These are phyloP conservation scores for Yarrowia keelungensis DNA, from an alignment of 805 yeast species.

Conservation along the genomic window DNA sequence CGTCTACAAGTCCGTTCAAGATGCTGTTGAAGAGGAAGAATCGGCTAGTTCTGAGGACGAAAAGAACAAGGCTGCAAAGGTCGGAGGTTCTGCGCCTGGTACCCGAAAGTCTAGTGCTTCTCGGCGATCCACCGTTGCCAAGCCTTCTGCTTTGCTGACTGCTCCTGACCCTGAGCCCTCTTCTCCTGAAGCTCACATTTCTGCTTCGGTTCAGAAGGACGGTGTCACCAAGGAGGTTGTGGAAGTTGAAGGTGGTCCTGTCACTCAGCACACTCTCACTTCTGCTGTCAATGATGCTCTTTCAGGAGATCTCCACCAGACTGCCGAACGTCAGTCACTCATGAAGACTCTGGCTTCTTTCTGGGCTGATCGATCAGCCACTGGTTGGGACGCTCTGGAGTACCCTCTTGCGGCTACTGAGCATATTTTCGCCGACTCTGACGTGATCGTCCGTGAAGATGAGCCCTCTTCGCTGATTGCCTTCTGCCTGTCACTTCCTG, in stretches of 20 bases:
- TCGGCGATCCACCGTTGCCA: background rate
- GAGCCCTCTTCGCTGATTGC: slow-evolving; percentile 96
- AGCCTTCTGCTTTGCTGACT: slow-evolving; percentile 9
- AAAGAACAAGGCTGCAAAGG: background rate
- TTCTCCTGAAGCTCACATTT: slow-evolving; percentile 32
- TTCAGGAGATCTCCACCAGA: slow-evolving; percentile 25
- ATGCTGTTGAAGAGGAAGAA: slow-evolving; percentile 72
- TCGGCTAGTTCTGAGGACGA: slow-evolving; percentile 33
- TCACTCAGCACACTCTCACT: slow-evolving; percentile 20
- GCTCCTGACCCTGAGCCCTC: slow-evolving; percentile 36
- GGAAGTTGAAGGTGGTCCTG: slow-evolving; percentile 15
- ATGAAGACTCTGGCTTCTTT: slow-evolving; percentile 85
- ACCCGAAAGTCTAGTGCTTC: background rate
- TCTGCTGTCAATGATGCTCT: slow-evolving; percentile 31
- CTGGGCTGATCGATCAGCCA: slow-evolving; percentile 97
- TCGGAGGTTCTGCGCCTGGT: background rate
- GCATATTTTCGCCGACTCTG: slow-evolving; percentile 92
- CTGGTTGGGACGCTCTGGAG: slow-evolving; percentile 89
- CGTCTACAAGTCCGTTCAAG: slow-evolving; percentile 84
- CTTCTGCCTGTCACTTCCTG: slow-evolving; percentile 85
- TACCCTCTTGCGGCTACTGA: slow-evolving; percentile 83
- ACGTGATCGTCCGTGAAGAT: slow-evolving; percentile 91
- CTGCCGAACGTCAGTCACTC: slow-evolving; percentile 73
- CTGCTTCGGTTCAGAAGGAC: slow-evolving; percentile 18
- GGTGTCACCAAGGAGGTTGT: slow-evolving; percentile 33